phyloP scores from a whole-genome alignment of 2,329 filamentous ascomycete genomes.

The Pleurostoma richardsiae region DNA sequence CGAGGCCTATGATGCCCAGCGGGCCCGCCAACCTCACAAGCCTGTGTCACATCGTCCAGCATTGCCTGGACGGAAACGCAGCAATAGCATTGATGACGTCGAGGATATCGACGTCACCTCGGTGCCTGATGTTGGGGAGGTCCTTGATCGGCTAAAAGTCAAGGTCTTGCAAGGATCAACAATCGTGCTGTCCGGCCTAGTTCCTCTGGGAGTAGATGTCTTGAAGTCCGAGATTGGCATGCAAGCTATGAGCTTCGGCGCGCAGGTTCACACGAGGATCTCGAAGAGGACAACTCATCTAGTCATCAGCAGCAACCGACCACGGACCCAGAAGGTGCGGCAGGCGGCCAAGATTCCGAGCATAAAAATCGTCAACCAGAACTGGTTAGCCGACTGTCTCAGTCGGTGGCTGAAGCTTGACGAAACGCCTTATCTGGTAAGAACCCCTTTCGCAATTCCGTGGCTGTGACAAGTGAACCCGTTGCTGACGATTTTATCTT shows the following conservation, averaged over 20 bases:
- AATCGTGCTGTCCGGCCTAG: conserved; percentile 85
- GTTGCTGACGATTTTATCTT: conserved; percentile 4
- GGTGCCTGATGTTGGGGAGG: conserved; percentile 78
- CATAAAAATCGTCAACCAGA: conserved; percentile 86
- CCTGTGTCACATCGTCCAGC: too few species aligned
- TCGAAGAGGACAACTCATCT: conserved; percentile 66
- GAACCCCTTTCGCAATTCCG: background rate
- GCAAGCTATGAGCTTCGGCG: conserved; percentile 84
- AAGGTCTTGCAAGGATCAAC: conserved; percentile 69
- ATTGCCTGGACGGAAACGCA: too few species aligned
- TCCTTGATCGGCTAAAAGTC: conserved; percentile 79
- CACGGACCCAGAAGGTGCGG: conserved; percentile 85
- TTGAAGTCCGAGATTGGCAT: conserved; percentile 79
- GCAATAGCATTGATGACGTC: too few species aligned
- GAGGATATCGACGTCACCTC: conserved; percentile 34
- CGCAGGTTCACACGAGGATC: conserved; percentile 52
- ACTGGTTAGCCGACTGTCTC: conserved; percentile 84
- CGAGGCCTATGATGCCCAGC: conserved; percentile 66
- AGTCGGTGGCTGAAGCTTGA: conserved; percentile 78
- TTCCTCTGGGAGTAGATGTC: conserved; percentile 76
- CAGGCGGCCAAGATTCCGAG: conserved; percentile 73
- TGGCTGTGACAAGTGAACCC: too few species aligned
- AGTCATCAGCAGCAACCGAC: conserved; percentile 64
- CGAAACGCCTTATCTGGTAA: conserved; percentile 66
- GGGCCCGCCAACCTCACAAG: conserved; percentile 10